phyloP scores from a whole-genome alignment of 2,329 filamentous ascomycete species.

The Fusarium pseudograminearum region DNA sequence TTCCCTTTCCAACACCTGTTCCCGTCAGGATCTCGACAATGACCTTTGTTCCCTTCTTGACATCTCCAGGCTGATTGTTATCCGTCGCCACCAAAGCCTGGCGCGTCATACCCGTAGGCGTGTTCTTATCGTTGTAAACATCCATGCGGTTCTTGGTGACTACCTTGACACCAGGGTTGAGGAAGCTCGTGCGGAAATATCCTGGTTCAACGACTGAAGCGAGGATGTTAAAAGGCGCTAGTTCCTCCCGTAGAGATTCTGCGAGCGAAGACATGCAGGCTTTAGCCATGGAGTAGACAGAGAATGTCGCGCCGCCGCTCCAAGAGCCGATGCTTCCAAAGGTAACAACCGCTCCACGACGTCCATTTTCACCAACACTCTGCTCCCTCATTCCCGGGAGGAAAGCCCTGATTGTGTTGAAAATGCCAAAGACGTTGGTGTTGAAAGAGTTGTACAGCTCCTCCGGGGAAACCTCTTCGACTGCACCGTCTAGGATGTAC shows the following conservation, averaged over 20 bases:
- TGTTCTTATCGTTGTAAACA: slow-evolving; percentile 49
- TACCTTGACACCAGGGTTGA: slow-evolving; percentile 52
- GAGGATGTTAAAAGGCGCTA: slow-evolving; percentile 59
- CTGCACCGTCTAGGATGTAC: slow-evolving; percentile 57
- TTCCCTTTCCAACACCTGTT: slow-evolving; percentile 60
- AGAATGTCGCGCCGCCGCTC: slow-evolving; percentile 53
- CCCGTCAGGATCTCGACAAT: slow-evolving; percentile 68
- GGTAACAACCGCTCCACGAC: slow-evolving; percentile 54
- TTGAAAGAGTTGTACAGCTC: slow-evolving; percentile 58
- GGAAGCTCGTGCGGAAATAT: slow-evolving; percentile 64
- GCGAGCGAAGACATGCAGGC: slow-evolving; percentile 59
- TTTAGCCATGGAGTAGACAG: slow-evolving; percentile 61
- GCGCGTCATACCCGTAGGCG: slow-evolving; percentile 48
- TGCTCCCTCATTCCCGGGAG: slow-evolving; percentile 61
- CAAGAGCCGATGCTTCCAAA: slow-evolving; percentile 63
- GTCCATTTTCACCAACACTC: slow-evolving; percentile 40
- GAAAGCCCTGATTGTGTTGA: slow-evolving; percentile 63
- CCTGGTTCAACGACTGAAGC: slow-evolving; percentile 62
- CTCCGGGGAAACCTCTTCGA: slow-evolving; percentile 55
- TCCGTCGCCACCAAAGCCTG: slow-evolving; percentile 53
- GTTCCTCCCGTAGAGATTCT: slow-evolving; percentile 58
- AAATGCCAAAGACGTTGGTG: slow-evolving; percentile 66
- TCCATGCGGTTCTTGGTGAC: slow-evolving; percentile 49
- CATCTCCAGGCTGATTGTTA: slow-evolving; percentile 66
- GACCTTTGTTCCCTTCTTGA: slow-evolving; percentile 63